Evolutionary conservation across 768 basidiomycete species (phyloP).

Genomic region (Rickenella mellea): DNA sequence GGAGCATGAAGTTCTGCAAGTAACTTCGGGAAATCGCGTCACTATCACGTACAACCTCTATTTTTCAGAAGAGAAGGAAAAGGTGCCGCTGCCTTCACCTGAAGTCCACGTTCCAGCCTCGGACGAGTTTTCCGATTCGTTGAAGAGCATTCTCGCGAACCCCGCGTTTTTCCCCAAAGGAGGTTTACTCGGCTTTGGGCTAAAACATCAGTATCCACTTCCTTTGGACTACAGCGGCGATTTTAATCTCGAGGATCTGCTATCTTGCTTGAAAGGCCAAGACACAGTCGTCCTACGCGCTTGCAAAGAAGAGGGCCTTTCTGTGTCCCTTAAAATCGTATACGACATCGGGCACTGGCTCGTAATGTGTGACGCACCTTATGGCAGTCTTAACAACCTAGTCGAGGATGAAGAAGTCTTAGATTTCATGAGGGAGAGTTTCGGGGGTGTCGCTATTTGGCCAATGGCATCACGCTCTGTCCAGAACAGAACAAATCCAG

Average conservation of each 20-base stretch:
- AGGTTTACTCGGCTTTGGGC: slow-evolving; percentile 29
- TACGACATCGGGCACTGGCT: slow-evolving; percentile 5
- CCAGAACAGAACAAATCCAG: too few relatives aligned
- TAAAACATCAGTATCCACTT: slow-evolving; percentile 28
- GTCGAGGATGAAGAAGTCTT: slow-evolving; percentile 5
- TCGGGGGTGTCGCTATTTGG: too few relatives aligned
- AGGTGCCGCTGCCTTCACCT: too few relatives aligned
- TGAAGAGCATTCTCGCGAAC: slow-evolving; percentile 21
- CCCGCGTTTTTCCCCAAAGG: slow-evolving; percentile 27
- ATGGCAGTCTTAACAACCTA: neutral
- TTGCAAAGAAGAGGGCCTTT: slow-evolving; percentile 11
- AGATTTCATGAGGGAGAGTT: too few relatives aligned
- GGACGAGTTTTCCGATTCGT: slow-evolving; percentile 6
- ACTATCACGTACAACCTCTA: slow-evolving; percentile 36
- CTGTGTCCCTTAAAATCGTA: slow-evolving; percentile 12
- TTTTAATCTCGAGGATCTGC: neutral
- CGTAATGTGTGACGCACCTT: too few relatives aligned
- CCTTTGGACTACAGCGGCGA: neutral
- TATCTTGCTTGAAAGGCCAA: slow-evolving; percentile 17
- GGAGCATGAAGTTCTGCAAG: slow-evolving; percentile 34
- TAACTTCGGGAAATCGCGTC: slow-evolving; percentile 31
- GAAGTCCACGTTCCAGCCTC: slow-evolving; percentile 3
- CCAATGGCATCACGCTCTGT: too few relatives aligned
- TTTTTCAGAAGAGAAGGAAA: slow-evolving; percentile 9
- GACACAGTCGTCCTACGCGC: slow-evolving; percentile 17